phyloP scores from a whole-genome alignment of 2,329 filamentous ascomycete genomes.

The Pyrenophora tritici-repentis region DNA sequence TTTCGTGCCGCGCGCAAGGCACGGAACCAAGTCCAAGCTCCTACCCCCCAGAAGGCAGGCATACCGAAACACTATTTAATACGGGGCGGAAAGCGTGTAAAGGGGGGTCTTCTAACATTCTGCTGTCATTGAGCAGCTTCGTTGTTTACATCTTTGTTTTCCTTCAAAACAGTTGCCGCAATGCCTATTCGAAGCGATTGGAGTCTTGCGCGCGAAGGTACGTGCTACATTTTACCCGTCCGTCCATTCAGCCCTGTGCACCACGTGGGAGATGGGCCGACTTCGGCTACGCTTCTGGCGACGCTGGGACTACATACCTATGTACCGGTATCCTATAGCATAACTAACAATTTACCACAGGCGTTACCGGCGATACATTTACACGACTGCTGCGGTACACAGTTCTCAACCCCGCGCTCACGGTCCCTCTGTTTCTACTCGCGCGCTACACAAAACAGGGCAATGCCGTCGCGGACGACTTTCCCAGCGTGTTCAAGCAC shows the following conservation, averaged over 20 bases:
- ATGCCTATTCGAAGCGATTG: conserved; percentile 49
- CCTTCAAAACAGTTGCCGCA: not conserved
- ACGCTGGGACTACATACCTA: not conserved
- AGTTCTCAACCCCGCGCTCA: conserved; percentile 66
- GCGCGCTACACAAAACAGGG: conserved; percentile 68
- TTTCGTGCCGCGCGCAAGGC: not conserved
- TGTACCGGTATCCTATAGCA: not conserved
- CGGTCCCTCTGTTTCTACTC: conserved; percentile 67
- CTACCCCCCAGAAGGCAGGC: not conserved
- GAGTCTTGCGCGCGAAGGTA: conserved; percentile 48
- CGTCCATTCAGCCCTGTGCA: not conserved
- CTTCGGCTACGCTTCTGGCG: not conserved
- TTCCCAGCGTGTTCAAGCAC: conserved; percentile 58
- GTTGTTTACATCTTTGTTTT: not conserved
- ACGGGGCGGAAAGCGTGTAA: not conserved
- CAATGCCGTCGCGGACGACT: conserved; percentile 54
- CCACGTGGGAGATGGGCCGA: not conserved
- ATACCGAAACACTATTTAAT: not conserved
- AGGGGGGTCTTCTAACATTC: not conserved
- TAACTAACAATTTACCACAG: conserved; percentile 19
- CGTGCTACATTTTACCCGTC: not conserved
- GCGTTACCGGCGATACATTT: conserved; percentile 60
- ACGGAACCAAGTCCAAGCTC: not conserved
- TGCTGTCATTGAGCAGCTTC: not conserved
- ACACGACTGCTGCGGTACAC: conserved; percentile 63